Conservation (phyloP, 805 yeast species). For the Komagataella ulmi region DNA sequence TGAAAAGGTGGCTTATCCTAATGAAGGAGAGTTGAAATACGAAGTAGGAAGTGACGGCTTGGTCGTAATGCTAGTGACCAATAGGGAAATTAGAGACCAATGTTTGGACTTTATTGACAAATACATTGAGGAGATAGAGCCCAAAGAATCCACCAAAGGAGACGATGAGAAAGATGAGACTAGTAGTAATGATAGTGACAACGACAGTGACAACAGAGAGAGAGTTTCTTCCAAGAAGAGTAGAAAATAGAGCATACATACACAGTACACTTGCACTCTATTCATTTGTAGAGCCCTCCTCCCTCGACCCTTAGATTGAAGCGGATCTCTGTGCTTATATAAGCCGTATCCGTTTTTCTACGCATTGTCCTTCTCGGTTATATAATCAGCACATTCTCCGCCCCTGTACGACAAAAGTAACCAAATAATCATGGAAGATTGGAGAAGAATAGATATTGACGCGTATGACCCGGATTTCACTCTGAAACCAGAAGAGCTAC, state of each 20-base stretch:
- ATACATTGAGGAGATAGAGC: slow-evolving; percentile 2
- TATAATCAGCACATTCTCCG: not conserved
- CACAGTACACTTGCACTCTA: not conserved
- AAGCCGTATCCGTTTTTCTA: not conserved
- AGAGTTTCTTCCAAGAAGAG: not conserved
- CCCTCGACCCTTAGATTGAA: not conserved
- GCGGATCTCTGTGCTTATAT: not conserved
- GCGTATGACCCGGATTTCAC: slow-evolving; percentile 75
- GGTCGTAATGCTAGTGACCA: slow-evolving; percentile 40
- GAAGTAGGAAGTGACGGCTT: slow-evolving; percentile 52
- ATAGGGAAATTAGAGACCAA: slow-evolving; percentile 19
- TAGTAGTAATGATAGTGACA: not conserved
- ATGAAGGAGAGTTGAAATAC: slow-evolving; percentile 39
- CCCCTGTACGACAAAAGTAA: not conserved
- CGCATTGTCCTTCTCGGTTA: not conserved
- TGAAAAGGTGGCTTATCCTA: slow-evolving; percentile 35
- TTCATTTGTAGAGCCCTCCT: not conserved
- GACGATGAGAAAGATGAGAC: not conserved
- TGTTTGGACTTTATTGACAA: slow-evolving; percentile 30
- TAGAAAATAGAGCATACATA: not conserved
- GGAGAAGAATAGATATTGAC: slow-evolving; percentile 95
- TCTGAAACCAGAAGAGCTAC: slow-evolving; percentile 48
- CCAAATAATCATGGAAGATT: slow-evolving; percentile 41
- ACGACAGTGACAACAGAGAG: not conserved
- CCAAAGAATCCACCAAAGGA: not conserved